Percentiles rank a stretch among this genome's conserved stretches.
These are phyloP conservation scores for Fusarium protoensiforme DNA, from an alignment of 2,329 filamentous ascomycete species.

Conservation along the genomic window DNA sequence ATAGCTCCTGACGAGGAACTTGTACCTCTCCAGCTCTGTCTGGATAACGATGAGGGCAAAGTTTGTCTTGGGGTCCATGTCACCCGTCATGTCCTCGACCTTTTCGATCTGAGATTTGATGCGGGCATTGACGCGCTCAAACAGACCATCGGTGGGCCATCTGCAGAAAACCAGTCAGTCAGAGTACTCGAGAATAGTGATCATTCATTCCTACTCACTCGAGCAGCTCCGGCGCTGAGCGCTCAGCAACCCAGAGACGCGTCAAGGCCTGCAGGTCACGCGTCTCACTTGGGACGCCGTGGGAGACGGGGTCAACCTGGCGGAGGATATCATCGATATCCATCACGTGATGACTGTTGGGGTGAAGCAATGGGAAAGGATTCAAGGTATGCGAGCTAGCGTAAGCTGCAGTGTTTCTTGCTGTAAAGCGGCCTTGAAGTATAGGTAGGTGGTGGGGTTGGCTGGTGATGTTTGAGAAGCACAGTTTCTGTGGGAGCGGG, in stretches of 20 bases:
- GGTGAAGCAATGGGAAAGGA: background rate
- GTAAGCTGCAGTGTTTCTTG: background rate
- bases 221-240: constrained; percentile 89
- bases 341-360: constrained; percentile 57
- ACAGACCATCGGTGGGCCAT: constrained; percentile 76
- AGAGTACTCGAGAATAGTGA: background rate
- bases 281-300: constrained; percentile 67
- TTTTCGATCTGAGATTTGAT: constrained; percentile 76
- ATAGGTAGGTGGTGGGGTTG: constrained; percentile 22
- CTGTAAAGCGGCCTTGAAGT: background rate
- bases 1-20: constrained; percentile 87
- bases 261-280: constrained; percentile 90
- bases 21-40: constrained; percentile 94
- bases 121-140: constrained; percentile 82
- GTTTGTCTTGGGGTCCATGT: constrained; percentile 90
- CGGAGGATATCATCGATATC: constrained; percentile 85
- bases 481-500: constrained; percentile 28
- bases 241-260: constrained; percentile 92
- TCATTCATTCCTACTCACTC: constrained; percentile 61
- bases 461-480: constrained; percentile 4
- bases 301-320: constrained; percentile 72
- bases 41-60: constrained; percentile 95
- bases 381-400: background rate
- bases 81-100: constrained; percentile 81
- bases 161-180: constrained; percentile 47